These are phyloP conservation scores for Raphanus raphanistrum DNA, from an alignment of 345 rosid species.

Conservation along the genomic window DNA sequence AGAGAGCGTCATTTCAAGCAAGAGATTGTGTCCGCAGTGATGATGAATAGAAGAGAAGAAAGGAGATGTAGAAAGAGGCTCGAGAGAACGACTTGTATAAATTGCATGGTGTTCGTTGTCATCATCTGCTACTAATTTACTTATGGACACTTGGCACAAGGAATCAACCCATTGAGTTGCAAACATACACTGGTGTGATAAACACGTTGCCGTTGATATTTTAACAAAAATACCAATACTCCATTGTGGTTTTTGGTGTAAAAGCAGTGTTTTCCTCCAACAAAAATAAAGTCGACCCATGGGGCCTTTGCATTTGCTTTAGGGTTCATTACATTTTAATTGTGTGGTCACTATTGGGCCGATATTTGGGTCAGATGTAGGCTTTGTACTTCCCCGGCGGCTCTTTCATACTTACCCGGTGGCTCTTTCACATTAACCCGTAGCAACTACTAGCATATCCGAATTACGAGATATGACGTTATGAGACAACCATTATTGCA, in stretches of 20 bases:
- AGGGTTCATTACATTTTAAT: not conserved
- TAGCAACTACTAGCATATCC: not conserved
- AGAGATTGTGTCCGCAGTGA: slow-evolving; percentile 4
- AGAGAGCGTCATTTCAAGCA: slow-evolving; percentile 5
- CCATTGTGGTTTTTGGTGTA: not conserved
- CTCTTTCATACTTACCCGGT: not conserved
- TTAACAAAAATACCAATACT: not conserved
- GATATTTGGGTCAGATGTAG: not conserved
- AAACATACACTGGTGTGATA: not conserved
- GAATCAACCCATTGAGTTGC: not conserved
- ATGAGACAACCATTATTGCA: not conserved
- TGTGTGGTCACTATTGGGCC: slow-evolving; percentile 6
- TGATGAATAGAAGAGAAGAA: not conserved
- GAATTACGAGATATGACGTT: not conserved
- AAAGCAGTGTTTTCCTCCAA: no score
- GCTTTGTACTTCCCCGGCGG: not conserved
- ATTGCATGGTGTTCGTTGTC: slow-evolving; percentile 24
- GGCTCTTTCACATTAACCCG: not conserved
- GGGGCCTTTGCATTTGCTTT: not conserved
- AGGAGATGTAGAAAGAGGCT: not conserved
- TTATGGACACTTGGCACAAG: slow-evolving; percentile 25
- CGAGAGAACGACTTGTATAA: slow-evolving; percentile 1
- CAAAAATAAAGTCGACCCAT: not conserved
- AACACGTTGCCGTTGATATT: not conserved
- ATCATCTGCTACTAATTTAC: slow-evolving; percentile 1